phyloP scores from a whole-genome alignment of 1,284 basidiomycete species.

The Tylopilus sp. region DNA sequence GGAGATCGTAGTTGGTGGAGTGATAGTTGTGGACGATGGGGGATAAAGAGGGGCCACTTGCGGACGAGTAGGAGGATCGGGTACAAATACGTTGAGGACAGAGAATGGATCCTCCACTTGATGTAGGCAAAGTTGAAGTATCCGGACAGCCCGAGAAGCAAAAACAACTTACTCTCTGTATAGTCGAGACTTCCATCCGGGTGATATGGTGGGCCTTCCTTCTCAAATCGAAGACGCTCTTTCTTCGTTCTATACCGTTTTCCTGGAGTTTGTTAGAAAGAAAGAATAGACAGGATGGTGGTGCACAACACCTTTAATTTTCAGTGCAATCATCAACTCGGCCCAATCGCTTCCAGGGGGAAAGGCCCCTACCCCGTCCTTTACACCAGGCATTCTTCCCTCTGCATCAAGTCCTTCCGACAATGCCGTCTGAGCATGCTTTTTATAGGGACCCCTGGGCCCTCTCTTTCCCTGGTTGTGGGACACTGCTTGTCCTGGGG shows the following conservation, averaged over 20 bases:
- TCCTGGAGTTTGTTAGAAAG: constrained; percentile 50
- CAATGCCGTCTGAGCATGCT: constrained; percentile 46
- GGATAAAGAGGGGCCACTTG: constrained; percentile 68
- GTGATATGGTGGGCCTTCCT: constrained; percentile 72
- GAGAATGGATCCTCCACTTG: constrained; percentile 84
- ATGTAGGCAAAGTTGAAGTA: neutral
- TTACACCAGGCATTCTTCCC: constrained; percentile 77
- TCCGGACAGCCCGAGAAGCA: constrained; percentile 7
- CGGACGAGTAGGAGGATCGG: constrained; percentile 65
- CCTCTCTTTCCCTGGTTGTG: constrained; percentile 42
- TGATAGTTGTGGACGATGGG: constrained; percentile 39
- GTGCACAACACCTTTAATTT: constrained; percentile 68
- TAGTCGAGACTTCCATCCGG: constrained; percentile 82
- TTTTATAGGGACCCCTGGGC: constrained; percentile 63
- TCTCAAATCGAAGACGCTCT: constrained; percentile 77
- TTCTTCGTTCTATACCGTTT: constrained; percentile 84
- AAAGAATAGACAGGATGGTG: neutral
- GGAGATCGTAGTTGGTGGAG: neutral
- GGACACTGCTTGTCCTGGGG: constrained; percentile 52
- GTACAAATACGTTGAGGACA: constrained; percentile 69
- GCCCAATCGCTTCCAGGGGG: constrained; percentile 77
- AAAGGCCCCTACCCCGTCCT: constrained; percentile 78
- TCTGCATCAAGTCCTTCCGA: constrained; percentile 73
- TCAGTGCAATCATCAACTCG: constrained; percentile 73
- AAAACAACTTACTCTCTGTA: constrained; percentile 61